These are phyloP conservation scores for Fusarium cicatricum DNA, from an alignment of 2,329 filamentous ascomycete species.

Conservation along the genomic window DNA sequence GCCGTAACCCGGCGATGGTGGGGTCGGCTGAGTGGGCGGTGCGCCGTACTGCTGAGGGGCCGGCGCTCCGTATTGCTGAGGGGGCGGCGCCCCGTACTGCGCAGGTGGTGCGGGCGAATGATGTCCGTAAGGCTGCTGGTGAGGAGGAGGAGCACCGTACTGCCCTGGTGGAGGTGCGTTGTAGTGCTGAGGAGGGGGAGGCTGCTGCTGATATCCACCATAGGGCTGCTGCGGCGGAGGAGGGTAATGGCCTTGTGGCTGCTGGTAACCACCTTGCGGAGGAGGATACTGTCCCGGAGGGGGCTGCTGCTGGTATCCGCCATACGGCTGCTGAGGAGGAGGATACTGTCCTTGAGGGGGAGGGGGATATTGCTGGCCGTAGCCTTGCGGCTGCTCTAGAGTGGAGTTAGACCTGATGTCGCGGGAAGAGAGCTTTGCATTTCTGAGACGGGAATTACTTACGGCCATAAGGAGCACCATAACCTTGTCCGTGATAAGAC, in stretches of 20 bases:
- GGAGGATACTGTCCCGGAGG: slow-evolving; percentile 43
- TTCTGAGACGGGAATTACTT: slow-evolving; percentile 32
- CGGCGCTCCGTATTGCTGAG: slow-evolving; percentile 46
- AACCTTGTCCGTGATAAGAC: slow-evolving; percentile 49
- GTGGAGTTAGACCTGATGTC: slow-evolving; percentile 19
- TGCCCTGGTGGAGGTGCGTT: slow-evolving; percentile 44
- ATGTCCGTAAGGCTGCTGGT: slow-evolving; percentile 31
- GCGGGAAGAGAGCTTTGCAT: neutral
- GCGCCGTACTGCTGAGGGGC: slow-evolving; percentile 51
- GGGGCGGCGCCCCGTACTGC: slow-evolving; percentile 47
- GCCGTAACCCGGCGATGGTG: slow-evolving; percentile 78
- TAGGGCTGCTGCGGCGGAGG: slow-evolving; percentile 46
- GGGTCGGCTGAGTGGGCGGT: slow-evolving; percentile 61
- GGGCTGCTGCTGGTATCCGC: slow-evolving; percentile 49
- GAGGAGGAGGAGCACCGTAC: slow-evolving; percentile 53
- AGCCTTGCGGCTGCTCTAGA: slow-evolving; percentile 50
- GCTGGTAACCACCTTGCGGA: slow-evolving; percentile 48
- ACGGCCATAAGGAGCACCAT: slow-evolving; percentile 48
- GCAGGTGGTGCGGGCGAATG: slow-evolving; percentile 39
- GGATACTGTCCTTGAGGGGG: too few species aligned
- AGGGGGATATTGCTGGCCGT: slow-evolving; percentile 48
- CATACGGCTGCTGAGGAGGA: slow-evolving; percentile 40
- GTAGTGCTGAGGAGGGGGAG: slow-evolving; percentile 44
- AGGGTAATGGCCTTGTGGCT: slow-evolving; percentile 46
- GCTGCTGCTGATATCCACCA: slow-evolving; percentile 46